Evolutionary conservation across 331 rosid genomes (phyloP).

Genomic region (Malus hybrid): DNA sequence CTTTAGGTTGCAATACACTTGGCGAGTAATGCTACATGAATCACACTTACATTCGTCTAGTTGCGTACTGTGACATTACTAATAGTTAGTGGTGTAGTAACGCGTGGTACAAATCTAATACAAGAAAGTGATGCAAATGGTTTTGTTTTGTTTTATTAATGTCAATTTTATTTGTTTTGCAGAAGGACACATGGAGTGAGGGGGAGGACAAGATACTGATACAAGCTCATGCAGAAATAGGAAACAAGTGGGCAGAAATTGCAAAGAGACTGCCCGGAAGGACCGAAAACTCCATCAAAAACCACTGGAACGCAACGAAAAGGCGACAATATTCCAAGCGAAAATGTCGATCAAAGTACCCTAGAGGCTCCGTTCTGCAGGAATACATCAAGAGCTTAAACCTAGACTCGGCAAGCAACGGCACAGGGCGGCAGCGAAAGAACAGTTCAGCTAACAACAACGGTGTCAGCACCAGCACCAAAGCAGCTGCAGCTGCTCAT

Average conservation of each 20-base stretch:
- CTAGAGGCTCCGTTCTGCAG: slow-evolving; percentile 65
- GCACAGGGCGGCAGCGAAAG: slow-evolving; percentile 29
- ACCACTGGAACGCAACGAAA: slow-evolving; percentile 97
- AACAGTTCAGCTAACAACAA: slow-evolving; percentile 5
- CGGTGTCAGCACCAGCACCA: background rate
- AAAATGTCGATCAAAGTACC: slow-evolving; percentile 70
- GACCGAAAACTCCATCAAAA: slow-evolving; percentile 89
- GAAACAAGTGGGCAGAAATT: slow-evolving; percentile 96
- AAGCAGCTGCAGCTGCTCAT: background rate
- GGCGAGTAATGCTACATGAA: background rate
- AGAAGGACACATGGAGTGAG: slow-evolving; percentile 90
- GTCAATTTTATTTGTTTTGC: slow-evolving; percentile 7
- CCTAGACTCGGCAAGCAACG: slow-evolving; percentile 32
- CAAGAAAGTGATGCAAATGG: background rate
- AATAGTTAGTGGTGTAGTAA: no score
- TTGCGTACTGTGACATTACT: background rate
- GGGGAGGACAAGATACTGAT: slow-evolving; percentile 78
- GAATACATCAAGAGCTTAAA: slow-evolving; percentile 84
- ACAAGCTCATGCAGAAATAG: slow-evolving; percentile 66
- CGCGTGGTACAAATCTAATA: no score
- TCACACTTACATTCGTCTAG: background rate
- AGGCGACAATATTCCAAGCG: slow-evolving; percentile 85
- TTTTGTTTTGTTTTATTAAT: background rate
- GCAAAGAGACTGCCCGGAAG: slow-evolving; percentile 85
- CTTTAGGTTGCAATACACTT: background rate